phyloP scores from a whole-genome alignment of 208 protist genomes.

The Angomonas deanei region DNA sequence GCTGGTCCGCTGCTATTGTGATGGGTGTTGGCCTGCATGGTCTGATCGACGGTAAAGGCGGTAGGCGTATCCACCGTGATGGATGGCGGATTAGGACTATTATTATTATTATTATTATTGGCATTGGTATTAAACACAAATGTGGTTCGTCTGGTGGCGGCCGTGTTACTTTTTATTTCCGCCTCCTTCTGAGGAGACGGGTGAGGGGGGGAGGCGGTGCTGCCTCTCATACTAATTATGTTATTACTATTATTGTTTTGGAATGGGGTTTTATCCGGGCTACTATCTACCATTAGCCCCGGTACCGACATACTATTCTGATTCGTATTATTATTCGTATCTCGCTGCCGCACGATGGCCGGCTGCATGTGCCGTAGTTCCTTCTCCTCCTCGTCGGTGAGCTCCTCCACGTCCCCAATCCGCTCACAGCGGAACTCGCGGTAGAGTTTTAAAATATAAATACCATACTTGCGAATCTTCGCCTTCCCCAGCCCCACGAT shows the following conservation, averaged over 20 bases:
- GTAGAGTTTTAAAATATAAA: conserved; percentile 68
- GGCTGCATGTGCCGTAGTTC: conserved; percentile 17
- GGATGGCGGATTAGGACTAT: not conserved
- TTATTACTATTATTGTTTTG: conserved; percentile 8
- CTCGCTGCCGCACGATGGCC: conserved; percentile 1
- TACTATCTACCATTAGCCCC: conserved; percentile 9
- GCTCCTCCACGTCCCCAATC: conserved; percentile 77
- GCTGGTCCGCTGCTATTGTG: no score
- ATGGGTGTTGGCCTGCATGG: not conserved
- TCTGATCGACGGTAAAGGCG: not conserved
- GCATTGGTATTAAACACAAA: conserved; percentile 13
- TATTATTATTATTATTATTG: not conserved
- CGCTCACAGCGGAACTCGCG: conserved; percentile 67
- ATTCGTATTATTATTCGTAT: not conserved
- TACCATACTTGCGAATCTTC: conserved; percentile 84
- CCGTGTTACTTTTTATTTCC: not conserved
- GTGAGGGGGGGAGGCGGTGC: not conserved
- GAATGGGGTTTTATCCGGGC: not conserved
- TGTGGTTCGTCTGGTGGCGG: conserved; percentile 3
- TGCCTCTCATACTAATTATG: not conserved
- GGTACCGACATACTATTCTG: not conserved
- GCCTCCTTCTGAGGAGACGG: not conserved
- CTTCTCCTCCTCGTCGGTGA: conserved; percentile 45
- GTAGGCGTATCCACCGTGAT: no score
- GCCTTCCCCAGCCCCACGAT: conserved; percentile 84